Percentiles rank a stretch among this genome's conserved stretches.
phyloP scores from a whole-genome alignment of 345 rosid genomes.

The Brassica nigra region DNA sequence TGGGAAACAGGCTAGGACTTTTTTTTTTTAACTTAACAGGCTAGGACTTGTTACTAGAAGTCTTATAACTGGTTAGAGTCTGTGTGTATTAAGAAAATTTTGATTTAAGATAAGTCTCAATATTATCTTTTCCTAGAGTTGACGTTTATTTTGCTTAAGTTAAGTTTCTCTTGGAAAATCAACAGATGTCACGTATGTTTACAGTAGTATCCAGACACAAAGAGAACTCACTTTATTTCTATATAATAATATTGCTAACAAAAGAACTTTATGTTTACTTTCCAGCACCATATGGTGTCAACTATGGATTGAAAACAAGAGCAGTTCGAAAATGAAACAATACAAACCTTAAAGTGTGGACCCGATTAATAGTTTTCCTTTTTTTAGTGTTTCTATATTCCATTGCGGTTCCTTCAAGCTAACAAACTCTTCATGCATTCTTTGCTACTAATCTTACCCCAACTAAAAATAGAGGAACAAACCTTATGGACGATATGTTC shows the following conservation, averaged over 20 bases:
- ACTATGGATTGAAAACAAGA: neutral
- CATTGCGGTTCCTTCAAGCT: constrained; percentile 42
- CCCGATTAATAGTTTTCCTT: neutral
- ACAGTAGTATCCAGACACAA: neutral
- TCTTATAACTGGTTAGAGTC: neutral
- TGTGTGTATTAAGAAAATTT: neutral
- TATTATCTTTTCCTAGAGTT: neutral
- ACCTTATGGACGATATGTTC: neutral
- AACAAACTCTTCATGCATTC: constrained; percentile 35
- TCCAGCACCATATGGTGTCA: neutral
- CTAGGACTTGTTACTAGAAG: neutral
- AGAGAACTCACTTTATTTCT: neutral
- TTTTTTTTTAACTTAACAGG: too few species aligned
- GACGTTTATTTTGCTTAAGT: neutral
- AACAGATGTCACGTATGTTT: neutral
- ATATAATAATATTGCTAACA: neutral
- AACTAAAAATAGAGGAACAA: neutral
- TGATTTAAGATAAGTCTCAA: neutral
- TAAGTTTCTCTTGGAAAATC: neutral
- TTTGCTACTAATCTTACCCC: constrained; percentile 14
- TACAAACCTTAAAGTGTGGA: constrained; percentile 26
- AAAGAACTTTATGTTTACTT: neutral
- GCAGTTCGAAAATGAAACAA: neutral
- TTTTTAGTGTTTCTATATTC: neutral
- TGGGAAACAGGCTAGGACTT: neutral